phyloP scores from a whole-genome alignment of 768 basidiomycete genomes.

The Collybia mongolica region DNA sequence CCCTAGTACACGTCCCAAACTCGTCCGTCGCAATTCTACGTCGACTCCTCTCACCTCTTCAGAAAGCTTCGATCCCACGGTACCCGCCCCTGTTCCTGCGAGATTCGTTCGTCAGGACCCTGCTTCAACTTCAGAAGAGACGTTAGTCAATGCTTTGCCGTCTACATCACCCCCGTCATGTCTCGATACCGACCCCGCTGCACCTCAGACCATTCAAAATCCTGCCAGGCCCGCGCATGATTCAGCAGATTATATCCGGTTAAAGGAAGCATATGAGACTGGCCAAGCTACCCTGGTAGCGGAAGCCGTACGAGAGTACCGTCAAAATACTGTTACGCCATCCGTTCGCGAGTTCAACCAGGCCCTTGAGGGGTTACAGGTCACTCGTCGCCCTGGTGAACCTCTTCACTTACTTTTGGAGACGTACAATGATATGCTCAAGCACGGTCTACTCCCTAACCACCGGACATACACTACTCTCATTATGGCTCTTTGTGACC shows the following conservation, averaged over 20 bases:
- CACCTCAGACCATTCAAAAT: conserved; percentile 16
- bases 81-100: conserved; percentile 17
- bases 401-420: conserved; percentile 58
- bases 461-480: conserved; percentile 58
- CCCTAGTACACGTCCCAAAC: conserved; percentile 25
- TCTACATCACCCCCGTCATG: conserved; percentile 7
- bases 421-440: conserved; percentile 73
- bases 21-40: conserved; percentile 50
- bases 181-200: conserved; percentile 17
- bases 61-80: conserved; percentile 19
- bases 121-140: conserved; percentile 8
- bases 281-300: conserved; percentile 24
- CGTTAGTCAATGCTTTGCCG: conserved; percentile 1
- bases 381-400: conserved; percentile 45
- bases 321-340: conserved; percentile 26
- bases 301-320: conserved; percentile 35
- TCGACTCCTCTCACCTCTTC: conserved; percentile 24
- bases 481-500: conserved; percentile 59
- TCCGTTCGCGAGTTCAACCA: conserved; percentile 59
- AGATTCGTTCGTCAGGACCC: conserved; percentile 11
- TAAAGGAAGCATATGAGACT: conserved; percentile 23
- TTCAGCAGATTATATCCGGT: conserved; percentile 18
- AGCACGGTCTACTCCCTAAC: conserved; percentile 60
- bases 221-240: conserved; percentile 3
- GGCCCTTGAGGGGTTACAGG: conserved; percentile 53